Base-by-base conservation (phyloP, 331 rosid species). In the Malus hybrid region DNA sequence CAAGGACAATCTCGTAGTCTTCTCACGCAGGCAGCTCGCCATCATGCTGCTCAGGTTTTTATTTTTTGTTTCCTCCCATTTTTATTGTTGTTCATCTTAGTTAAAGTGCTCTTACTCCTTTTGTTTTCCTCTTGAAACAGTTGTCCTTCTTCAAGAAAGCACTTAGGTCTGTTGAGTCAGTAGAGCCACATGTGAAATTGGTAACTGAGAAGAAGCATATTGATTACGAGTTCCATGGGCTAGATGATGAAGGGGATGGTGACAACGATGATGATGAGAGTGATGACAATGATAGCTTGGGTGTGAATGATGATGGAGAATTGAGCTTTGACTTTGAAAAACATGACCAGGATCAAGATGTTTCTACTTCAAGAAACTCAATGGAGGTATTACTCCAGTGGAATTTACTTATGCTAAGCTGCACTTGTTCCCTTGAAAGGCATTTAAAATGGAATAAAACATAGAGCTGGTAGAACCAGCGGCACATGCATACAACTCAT, bases 11-110 rank as follows among this genome's bases (percentile, higher is more conserved):
- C 97, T 3, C 91, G 92, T 46, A 95, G 99, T 77, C 97, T 95
- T 84, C 96, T 95, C 68, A 92, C 99, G 57, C 99, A 95, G 90
- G 99, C 99, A 63, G 96, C 99, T 55, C 99, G 97, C 55, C 99
- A 95, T 80, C 97, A 95, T 80, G 96, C 99, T 80, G 91, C 97
- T 87, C 99, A 95, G 97, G 99, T 95, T 81, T 75, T 63, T 60
- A 24, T 24, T 24, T 24, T 24, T 24, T 24, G 24, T 24, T 24
- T 24, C 24, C 24, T 24, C 24, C 24, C 24, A 24, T 24, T 24
- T 24, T 72, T 74, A 32, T 73, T 81, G 52, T 60, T 30, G 46
- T 75, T 9, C 69, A 65, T 48, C 56, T 55, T 74, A 58, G 62
- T 76, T 44, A 26, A 44, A 20, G 55, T 64, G 10, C 74, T 78